Percentiles rank a stretch among this genome's conserved stretches.
These are phyloP conservation scores for Solanum sejunctum DNA, from an alignment of 257 asterid species.

Conservation along the genomic window DNA sequence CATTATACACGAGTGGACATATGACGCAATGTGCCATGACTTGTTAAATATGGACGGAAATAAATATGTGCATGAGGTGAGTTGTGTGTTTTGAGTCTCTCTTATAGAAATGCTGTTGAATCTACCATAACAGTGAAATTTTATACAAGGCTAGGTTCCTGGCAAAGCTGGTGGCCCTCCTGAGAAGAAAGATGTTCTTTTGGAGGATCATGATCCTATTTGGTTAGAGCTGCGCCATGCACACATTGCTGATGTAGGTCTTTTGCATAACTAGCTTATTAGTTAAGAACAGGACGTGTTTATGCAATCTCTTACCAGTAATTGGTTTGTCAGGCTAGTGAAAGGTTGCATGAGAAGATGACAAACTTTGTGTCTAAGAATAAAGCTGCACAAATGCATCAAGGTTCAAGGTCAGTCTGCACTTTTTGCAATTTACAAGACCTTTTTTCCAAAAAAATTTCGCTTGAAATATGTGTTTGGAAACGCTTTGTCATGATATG, in stretches of 20 bases:
- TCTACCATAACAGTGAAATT: constrained; percentile 4
- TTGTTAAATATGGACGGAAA: constrained; percentile 91
- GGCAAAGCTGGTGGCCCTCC: constrained; percentile 69
- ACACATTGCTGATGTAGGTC: constrained; percentile 95
- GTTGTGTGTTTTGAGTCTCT: constrained; percentile 1
- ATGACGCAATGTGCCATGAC: constrained; percentile 99
- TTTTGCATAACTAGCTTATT: neutral
- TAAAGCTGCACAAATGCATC: constrained; percentile 92
- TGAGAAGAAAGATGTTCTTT: constrained; percentile 93
- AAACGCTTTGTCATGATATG: neutral
- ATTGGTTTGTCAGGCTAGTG: constrained; percentile 70
- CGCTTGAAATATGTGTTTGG: neutral
- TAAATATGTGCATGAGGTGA: constrained; percentile 91
- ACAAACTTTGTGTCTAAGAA: constrained; percentile 81
- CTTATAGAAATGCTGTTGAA: constrained; percentile 3
- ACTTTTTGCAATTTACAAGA: neutral
- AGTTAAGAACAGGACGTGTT: neutral
- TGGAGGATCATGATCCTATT: constrained; percentile 98
- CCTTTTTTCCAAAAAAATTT: neutral
- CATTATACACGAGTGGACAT: constrained; percentile 96
- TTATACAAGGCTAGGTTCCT: constrained; percentile 47
- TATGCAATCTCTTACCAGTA: constrained; percentile 12
- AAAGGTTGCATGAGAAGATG: constrained; percentile 93
- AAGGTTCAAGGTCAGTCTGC: constrained; percentile 74
- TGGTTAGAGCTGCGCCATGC: constrained; percentile 99